Evolutionary conservation across 2,329 filamentous ascomycete species (phyloP).

Genomic region (Paecilomyces niveus): DNA sequence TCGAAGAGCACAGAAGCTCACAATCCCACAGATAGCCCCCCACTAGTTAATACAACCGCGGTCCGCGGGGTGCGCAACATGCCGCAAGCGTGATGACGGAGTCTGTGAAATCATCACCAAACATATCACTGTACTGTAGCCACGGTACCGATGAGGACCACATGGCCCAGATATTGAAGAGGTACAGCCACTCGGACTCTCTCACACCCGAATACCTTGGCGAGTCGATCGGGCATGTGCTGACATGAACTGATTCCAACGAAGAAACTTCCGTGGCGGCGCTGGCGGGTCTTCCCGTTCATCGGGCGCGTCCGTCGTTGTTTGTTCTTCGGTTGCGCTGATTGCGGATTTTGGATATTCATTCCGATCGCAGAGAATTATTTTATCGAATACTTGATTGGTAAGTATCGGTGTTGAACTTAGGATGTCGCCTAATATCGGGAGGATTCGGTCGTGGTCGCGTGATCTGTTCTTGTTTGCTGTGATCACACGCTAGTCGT

Average conservation of each 20-base stretch:
- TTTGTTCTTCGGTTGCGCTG: not conserved
- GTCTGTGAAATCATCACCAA: too few relatives aligned
- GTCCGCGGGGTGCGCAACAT: too few relatives aligned
- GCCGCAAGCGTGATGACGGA: too few relatives aligned
- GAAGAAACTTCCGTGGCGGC: not conserved
- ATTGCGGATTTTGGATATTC: not conserved
- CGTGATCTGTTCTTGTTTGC: too few relatives aligned
- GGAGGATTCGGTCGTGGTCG: not conserved
- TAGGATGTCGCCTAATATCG: not conserved
- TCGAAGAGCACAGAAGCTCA: not conserved
- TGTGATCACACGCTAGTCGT: not conserved
- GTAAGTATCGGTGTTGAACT: not conserved
- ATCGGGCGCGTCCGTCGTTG: not conserved
- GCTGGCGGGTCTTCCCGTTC: not conserved
- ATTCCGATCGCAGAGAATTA: not conserved
- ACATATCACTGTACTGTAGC: too few relatives aligned
- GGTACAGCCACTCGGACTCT: not conserved
- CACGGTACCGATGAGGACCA: too few relatives aligned
- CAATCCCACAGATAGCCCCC: too few relatives aligned
- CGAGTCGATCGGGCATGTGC: not conserved
- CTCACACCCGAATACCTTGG: not conserved
- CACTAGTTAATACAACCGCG: too few relatives aligned
- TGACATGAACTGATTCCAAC: not conserved
- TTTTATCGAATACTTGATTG: not conserved
- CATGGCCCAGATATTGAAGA: too few relatives aligned